Evolutionary conservation across 495 filamentous ascomycete species (phyloP).

Genomic region (Podospora tetraspora): DNA sequence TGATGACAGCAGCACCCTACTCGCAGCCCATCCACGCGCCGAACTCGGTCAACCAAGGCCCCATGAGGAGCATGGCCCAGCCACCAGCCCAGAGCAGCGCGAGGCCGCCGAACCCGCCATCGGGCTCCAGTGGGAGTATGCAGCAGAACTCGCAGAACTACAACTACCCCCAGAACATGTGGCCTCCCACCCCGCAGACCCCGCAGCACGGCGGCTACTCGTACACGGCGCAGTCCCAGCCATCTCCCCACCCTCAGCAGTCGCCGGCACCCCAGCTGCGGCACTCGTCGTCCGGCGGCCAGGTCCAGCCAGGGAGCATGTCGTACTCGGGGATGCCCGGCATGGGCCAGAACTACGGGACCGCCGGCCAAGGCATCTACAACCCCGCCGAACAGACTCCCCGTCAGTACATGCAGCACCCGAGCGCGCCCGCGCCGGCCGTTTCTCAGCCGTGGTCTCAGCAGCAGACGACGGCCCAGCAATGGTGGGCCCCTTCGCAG

Average conservation of each 20-base stretch:
- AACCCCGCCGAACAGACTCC: constrained; percentile 49
- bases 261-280: constrained; percentile 58
- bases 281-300: constrained; percentile 53
- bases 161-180: constrained; percentile 49
- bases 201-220: constrained; percentile 43
- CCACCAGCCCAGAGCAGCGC: constrained; percentile 44
- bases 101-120: constrained; percentile 33
- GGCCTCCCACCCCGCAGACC: constrained; percentile 43
- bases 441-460: constrained; percentile 43
- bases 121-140: constrained; percentile 33
- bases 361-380: constrained; percentile 53
- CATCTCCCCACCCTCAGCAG: constrained; percentile 52
- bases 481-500: constrained; percentile 43
- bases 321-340: constrained; percentile 57
- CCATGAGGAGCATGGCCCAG: constrained; percentile 50
- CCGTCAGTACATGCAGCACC: constrained; percentile 58
- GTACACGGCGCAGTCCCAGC: constrained; percentile 51
- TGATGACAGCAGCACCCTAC: constrained; percentile 50
- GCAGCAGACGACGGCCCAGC: constrained; percentile 34
- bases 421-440: constrained; percentile 36
- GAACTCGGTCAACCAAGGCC: constrained; percentile 43
- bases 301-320: constrained; percentile 54
- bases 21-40: constrained; percentile 49
- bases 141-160: constrained; percentile 40
- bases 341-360: constrained; percentile 49